phyloP scores from a whole-genome alignment of 2,329 filamentous ascomycete genomes.

The Aureobasidium leucospermi region DNA sequence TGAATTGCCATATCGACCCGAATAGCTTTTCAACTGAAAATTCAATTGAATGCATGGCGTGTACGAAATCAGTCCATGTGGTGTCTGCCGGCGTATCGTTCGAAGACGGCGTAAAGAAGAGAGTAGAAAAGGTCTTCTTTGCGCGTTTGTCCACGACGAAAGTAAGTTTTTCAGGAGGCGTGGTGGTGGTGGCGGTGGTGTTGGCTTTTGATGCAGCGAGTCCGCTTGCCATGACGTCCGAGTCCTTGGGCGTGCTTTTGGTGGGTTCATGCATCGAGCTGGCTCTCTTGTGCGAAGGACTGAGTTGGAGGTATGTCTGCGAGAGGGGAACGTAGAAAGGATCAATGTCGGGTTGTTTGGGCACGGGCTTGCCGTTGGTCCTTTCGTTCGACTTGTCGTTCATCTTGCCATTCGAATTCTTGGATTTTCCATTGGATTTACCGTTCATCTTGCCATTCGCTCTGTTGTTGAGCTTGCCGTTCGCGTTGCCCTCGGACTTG shows the following conservation, averaged over 20 bases:
- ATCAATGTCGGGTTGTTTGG: not conserved
- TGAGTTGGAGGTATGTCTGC: not conserved
- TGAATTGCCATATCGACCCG: slow-evolving; percentile 54
- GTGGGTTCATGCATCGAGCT: slow-evolving; percentile 10
- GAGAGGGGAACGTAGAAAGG: not conserved
- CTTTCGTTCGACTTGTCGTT: not conserved
- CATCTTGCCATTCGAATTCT: not conserved
- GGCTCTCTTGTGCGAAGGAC: not conserved
- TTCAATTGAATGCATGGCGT: slow-evolving; percentile 41
- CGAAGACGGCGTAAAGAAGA: slow-evolving; percentile 32
- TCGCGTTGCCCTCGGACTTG: not conserved
- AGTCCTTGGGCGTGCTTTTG: not conserved
- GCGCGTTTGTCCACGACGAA: slow-evolving; percentile 32
- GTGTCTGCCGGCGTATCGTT: slow-evolving; percentile 37
- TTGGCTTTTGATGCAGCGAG: not conserved
- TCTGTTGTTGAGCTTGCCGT: not conserved
- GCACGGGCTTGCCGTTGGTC: not conserved
- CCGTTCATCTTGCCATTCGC: not conserved
- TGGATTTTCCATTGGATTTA: not conserved
- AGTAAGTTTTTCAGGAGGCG: not conserved
- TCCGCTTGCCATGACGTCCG: not conserved
- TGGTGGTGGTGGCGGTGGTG: not conserved
- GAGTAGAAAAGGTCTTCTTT: slow-evolving; percentile 34
- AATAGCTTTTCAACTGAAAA: slow-evolving; percentile 50
- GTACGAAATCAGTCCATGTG: slow-evolving; percentile 46